Conservation (phyloP, 345 rosid species). For the Rhodamnia argentea region DNA sequence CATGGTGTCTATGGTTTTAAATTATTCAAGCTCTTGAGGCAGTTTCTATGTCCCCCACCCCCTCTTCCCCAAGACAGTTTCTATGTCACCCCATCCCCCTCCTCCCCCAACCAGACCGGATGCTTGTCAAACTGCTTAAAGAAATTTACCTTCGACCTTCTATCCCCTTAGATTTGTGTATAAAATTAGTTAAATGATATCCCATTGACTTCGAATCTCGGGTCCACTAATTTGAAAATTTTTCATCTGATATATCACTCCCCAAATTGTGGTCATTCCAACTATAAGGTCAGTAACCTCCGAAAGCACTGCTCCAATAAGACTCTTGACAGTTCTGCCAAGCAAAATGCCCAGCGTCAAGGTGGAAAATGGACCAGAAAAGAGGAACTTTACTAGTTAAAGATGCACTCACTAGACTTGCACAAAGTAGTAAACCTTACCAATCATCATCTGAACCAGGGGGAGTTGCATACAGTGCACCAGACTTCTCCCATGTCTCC, state of each 20-base stretch:
- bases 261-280: neutral
- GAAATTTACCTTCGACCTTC: neutral
- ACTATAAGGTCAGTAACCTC: neutral
- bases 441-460: slow-evolving; percentile 96
- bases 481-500: slow-evolving; percentile 58
- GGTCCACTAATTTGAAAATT: neutral
- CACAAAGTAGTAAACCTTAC: slow-evolving; percentile 20
- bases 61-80: neutral
- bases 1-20: neutral
- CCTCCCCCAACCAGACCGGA: neutral
- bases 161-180: neutral
- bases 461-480: slow-evolving; percentile 84
- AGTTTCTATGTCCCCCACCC: neutral
- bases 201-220: neutral
- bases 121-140: neutral
- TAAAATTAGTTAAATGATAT: neutral
- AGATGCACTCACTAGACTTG: neutral
- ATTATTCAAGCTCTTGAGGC: neutral
- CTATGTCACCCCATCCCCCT: neutral
- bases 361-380: neutral
- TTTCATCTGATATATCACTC: neutral
- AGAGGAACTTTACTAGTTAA: neutral
- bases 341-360: neutral
- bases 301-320: neutral
- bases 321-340: neutral